Conservation (phyloP, 2,329 filamentous ascomycete species). For the Talaromyces sp. region DNA sequence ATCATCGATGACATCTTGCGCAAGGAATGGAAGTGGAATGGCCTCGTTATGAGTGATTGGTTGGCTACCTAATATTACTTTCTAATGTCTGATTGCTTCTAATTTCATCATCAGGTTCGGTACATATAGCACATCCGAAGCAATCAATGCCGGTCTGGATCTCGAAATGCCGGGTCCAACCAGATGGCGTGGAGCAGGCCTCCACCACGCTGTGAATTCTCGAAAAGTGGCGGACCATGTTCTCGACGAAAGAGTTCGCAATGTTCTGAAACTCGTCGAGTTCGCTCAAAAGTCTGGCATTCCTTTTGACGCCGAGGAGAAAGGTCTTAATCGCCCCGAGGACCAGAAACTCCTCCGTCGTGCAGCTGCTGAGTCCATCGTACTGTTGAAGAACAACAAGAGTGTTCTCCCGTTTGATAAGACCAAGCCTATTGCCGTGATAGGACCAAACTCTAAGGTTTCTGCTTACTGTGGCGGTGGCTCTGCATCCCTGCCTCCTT, state of each 20-base stretch:
- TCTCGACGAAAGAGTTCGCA: slow-evolving; percentile 56
- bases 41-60: slow-evolving; percentile 48
- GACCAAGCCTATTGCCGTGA: slow-evolving; percentile 48
- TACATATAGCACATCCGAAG: slow-evolving; percentile 45
- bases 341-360: slow-evolving; percentile 61
- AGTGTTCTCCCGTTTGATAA: slow-evolving; percentile 56
- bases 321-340: slow-evolving; percentile 56
- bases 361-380: slow-evolving; percentile 65
- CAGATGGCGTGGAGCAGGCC: slow-evolving; percentile 39
- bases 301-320: slow-evolving; percentile 54
- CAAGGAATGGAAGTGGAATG: slow-evolving; percentile 47
- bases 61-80: slow-evolving; percentile 19
- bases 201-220: slow-evolving; percentile 47
- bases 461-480: slow-evolving; percentile 58
- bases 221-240: slow-evolving; percentile 56
- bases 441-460: slow-evolving; percentile 53
- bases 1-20: slow-evolving; percentile 44
- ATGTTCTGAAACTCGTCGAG: slow-evolving; percentile 59
- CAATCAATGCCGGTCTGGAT: slow-evolving; percentile 45
- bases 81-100: background rate
- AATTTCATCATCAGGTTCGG: slow-evolving; percentile 35
- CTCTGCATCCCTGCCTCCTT: slow-evolving; percentile 53
- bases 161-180: slow-evolving; percentile 49
- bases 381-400: slow-evolving; percentile 69
- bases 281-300: slow-evolving; percentile 53